Conservation (phyloP, 2,329 filamentous ascomycete genomes). For the Septoria linicola region DNA sequence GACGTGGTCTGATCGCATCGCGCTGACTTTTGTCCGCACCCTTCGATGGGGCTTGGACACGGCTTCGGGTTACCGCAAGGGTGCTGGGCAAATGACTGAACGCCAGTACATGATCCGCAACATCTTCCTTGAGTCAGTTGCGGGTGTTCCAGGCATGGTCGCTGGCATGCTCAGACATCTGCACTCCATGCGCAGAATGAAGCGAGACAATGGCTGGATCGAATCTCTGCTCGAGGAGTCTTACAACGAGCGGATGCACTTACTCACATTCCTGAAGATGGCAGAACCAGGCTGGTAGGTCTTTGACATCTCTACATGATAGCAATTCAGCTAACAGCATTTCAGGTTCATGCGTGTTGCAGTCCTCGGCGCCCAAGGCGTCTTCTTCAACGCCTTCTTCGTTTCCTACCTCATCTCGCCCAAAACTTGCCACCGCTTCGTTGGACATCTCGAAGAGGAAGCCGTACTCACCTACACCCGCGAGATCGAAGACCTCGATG, state of each 20-base stretch:
- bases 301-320: no score
- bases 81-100: constrained; percentile 69
- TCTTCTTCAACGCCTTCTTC: constrained; percentile 96
- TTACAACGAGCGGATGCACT: constrained; percentile 69
- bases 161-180: constrained; percentile 91
- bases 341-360: constrained; percentile 77
- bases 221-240: constrained; percentile 40
- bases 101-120: constrained; percentile 79
- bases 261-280: constrained; percentile 90
- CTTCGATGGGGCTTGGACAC: constrained; percentile 78
- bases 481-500: constrained; percentile 81
- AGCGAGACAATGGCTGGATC: constrained; percentile 94
- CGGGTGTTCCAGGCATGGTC: constrained; percentile 95
- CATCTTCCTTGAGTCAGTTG: constrained; percentile 91
- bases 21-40: constrained; percentile 72
- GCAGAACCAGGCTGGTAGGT: constrained; percentile 67
- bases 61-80: constrained; percentile 69
- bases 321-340: neutral
- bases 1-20: constrained; percentile 73
- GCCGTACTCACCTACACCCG: constrained; percentile 94
- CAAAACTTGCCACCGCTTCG: constrained; percentile 87
- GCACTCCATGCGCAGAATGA: constrained; percentile 77
- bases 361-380: constrained; percentile 88
- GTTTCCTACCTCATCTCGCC: constrained; percentile 82
- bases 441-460: constrained; percentile 96